These are phyloP conservation scores for Suillus subluteus DNA, from an alignment of 768 basidiomycete genomes.

Conservation along the genomic window DNA sequence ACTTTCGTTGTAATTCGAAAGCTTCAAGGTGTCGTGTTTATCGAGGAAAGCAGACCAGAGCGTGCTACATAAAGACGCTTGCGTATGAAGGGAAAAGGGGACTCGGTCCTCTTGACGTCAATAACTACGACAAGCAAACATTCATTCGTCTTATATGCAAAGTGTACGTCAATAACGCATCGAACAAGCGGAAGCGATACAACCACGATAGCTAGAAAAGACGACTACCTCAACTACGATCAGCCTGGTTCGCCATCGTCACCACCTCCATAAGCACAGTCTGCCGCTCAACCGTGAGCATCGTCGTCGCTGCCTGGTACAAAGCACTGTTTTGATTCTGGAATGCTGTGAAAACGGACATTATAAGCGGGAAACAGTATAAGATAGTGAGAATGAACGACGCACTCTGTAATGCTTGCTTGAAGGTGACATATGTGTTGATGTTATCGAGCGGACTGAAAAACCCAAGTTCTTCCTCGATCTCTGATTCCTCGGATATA, in stretches of 20 bases:
- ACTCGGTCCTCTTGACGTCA: background rate
- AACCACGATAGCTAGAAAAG: background rate
- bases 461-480: constrained; percentile 85
- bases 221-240: background rate
- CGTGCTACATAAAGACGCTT: background rate
- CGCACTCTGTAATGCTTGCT: constrained; percentile 76
- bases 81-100: background rate
- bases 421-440: constrained; percentile 79
- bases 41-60: too few relatives aligned
- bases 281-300: constrained; percentile 74
- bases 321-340: constrained; percentile 68
- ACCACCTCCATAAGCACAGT: constrained; percentile 35
- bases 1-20: too few relatives aligned
- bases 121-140: background rate
- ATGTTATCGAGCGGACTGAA: constrained; percentile 83
- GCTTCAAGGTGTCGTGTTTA: background rate
- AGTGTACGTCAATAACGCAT: background rate
- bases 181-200: background rate
- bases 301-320: constrained; percentile 49
- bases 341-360: constrained; percentile 52
- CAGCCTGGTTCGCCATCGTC: background rate
- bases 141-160: background rate
- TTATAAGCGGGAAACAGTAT: constrained; percentile 13
- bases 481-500: constrained; percentile 56
- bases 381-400: constrained; percentile 11